These are phyloP conservation scores for Echites panduratus DNA, from an alignment of 257 asterid species.

Conservation along the genomic window DNA sequence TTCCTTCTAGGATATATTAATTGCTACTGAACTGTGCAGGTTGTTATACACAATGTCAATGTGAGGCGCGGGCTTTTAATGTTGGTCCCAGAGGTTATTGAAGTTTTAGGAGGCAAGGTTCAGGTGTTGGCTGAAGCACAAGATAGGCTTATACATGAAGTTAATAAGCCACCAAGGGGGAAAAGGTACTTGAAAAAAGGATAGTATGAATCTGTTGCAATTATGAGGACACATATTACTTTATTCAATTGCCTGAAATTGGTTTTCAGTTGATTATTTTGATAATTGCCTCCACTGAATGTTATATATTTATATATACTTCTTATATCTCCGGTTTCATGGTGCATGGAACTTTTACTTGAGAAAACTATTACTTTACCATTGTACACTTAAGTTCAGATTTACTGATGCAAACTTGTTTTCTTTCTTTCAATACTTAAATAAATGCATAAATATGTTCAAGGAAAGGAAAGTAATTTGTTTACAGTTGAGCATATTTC, in stretches of 20 bases:
- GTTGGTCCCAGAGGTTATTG: slow-evolving; percentile 90
- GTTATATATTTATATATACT: not conserved
- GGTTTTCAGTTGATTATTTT: not conserved
- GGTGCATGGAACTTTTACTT: not conserved
- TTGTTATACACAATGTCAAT: slow-evolving; percentile 68
- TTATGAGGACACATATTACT: not conserved
- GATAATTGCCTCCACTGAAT: not conserved
- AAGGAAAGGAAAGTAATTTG: not conserved
- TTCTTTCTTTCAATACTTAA: not conserved
- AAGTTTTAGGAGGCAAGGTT: slow-evolving; percentile 76
- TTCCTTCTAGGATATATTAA: slow-evolving; percentile 3
- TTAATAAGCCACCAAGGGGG: slow-evolving; percentile 94
- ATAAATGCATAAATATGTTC: not conserved
- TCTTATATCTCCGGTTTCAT: not conserved
- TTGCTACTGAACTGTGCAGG: slow-evolving; percentile 34
- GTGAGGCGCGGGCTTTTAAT: slow-evolving; percentile 78
- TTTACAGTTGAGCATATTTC: not conserved
- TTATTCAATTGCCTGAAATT: not conserved
- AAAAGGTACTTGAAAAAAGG: slow-evolving; percentile 47
- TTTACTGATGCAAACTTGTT: not conserved
- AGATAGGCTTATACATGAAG: slow-evolving; percentile 71
- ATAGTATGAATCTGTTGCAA: not conserved
- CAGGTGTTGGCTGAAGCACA: slow-evolving; percentile 83
- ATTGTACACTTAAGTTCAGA: not conserved
- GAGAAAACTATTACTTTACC: not conserved